Evolutionary conservation across 2,329 filamentous ascomycete species (phyloP).

Genomic region (Fusarium sp.): DNA sequence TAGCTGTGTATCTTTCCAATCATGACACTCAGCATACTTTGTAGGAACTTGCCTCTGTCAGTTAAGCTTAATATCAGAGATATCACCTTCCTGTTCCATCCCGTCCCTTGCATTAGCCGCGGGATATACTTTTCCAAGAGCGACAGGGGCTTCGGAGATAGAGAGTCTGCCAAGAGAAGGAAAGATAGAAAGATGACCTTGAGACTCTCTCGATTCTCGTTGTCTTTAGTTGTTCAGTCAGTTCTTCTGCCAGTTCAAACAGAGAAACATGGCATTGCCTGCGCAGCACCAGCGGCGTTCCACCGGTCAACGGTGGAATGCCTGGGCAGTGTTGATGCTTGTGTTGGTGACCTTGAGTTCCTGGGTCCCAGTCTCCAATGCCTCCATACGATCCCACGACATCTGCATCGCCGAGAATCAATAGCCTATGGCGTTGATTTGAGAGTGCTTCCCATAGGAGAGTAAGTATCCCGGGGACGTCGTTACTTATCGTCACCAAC

Average conservation of each 20-base stretch:
- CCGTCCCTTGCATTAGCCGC: too few species aligned
- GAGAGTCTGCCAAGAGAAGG: too few species aligned
- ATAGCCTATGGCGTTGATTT: background rate
- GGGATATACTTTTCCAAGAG: too few species aligned
- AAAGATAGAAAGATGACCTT: background rate
- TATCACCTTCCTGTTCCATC: too few species aligned
- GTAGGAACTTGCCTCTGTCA: too few species aligned
- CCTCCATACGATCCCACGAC: background rate
- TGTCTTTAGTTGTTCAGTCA: background rate
- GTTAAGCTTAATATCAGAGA: too few species aligned
- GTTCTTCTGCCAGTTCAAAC: background rate
- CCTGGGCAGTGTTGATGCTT: background rate
- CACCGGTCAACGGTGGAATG: background rate
- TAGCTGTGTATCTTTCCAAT: too few species aligned
- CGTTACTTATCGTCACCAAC: too few species aligned
- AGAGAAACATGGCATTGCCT: background rate
- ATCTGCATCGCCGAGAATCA: background rate
- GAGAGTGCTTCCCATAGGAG: background rate
- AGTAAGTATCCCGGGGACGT: background rate
- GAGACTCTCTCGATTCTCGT: background rate
- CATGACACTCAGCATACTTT: too few species aligned
- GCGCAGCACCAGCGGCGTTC: background rate
- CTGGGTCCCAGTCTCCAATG: background rate
- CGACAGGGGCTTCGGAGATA: too few species aligned
- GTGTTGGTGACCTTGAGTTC: background rate